Evolutionary conservation across 441 rosid species (phyloP).

Genomic region (Adansonia madagascariensis): DNA sequence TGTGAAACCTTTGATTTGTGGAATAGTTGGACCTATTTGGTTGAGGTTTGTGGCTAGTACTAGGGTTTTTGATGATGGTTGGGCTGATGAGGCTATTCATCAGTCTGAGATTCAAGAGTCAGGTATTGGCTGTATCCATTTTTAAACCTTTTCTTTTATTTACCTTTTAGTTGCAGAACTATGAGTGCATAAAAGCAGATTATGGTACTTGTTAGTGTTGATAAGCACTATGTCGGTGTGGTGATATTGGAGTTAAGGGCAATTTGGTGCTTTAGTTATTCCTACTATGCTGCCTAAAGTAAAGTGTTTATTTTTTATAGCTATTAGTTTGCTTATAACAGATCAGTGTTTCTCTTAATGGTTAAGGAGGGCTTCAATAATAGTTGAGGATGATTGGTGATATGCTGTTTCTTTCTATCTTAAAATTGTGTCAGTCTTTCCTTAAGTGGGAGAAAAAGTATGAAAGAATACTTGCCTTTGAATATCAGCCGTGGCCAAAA

Average conservation of each 20-base stretch:
- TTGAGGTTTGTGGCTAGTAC: conserved; percentile 53
- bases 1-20: conserved; percentile 63
- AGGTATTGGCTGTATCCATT: conserved; percentile 35
- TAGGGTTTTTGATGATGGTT: conserved; percentile 52
- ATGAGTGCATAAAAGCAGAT: background rate
- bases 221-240: background rate
- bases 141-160: background rate
- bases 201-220: background rate
- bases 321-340: conserved; percentile 14
- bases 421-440: conserved; percentile 1
- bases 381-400: background rate
- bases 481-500: background rate
- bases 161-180: background rate
- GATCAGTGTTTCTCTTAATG: background rate
- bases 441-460: background rate
- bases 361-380: background rate
- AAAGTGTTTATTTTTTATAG: background rate
- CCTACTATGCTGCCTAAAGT: background rate
- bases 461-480: background rate
- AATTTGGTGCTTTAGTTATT: conserved; percentile 18
- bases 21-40: conserved; percentile 62
- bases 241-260: background rate
- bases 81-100: conserved; percentile 59
- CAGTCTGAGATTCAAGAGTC: conserved; percentile 56
- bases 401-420: conserved; percentile 1